Base-by-base conservation (phyloP, 192 early-diverging fungal genomes). In the Rhizoclosmatium globosum region DNA sequence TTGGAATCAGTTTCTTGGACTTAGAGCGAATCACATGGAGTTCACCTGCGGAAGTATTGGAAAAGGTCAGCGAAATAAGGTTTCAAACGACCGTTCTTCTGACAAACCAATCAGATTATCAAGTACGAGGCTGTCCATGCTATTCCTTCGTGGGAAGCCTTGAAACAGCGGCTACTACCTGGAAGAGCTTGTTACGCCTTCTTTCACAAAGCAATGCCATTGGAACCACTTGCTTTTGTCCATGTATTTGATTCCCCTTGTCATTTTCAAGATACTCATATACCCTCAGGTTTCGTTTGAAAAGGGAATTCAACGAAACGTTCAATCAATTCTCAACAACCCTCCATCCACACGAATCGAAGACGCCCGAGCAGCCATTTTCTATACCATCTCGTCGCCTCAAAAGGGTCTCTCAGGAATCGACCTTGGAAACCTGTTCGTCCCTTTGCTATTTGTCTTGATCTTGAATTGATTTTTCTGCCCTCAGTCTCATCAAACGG, bases 121-220 rank as follows among this genome's bases (percentile, higher is more conserved):
- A 83, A 92, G 68, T 95, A 97, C 80, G 97, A 98, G 80, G 92
- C 94, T 0, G 97, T 98, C 3, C 97, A 98, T 78, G 90, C 93
- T 4, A 90, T 98, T 58, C 86, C 87, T 66, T 89, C 91, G 23
- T 94, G 94, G 89, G 82, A 92, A 64, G 93, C 94, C 67, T 81
- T 98, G 74, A 95, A 97, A 79, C 91, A 94, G 82, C 87, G 92
- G 7, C 81, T 93, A 38, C 89, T 91, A 19, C 86, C 85, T 46
- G 93, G 91, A 41, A 83, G 97, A 57, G 85, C 92, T 31, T 93
- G 95, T 64, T 98, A 92, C 87, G 93, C 92, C 1, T 93, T 97
- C 73, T 96, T 95, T 84, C 92, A 94, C 79, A 85, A 87, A 53
- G 87, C 88, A 44, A 87, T 95, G 62, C 92, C 92, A 3, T 83